phyloP scores from a whole-genome alignment of 164 flowering plant genomes.

The Vitis cinerea region DNA sequence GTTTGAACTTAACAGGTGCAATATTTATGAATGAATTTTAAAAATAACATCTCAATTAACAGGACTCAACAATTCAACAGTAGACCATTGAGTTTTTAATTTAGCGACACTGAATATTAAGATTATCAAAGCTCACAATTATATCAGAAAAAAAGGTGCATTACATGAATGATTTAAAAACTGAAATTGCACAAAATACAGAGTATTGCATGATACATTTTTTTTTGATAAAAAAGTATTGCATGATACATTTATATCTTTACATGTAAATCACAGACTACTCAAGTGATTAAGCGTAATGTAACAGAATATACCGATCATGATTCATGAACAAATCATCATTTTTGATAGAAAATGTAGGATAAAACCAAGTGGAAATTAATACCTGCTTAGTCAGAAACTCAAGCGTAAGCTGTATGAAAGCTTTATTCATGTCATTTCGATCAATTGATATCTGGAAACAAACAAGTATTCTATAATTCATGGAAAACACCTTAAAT shows the following conservation, averaged over 20 bases:
- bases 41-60: too few relatives aligned
- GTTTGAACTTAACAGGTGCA: too few relatives aligned
- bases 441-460: constrained; percentile 42
- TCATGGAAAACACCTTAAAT: neutral
- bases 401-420: constrained; percentile 91
- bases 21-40: too few relatives aligned
- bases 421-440: constrained; percentile 69
- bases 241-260: too few relatives aligned
- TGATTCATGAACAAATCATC: neutral
- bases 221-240: too few relatives aligned
- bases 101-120: neutral
- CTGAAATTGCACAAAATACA: neutral
- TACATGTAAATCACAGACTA: neutral
- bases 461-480: constrained; percentile 62
- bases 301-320: too few relatives aligned
- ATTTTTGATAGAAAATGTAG: neutral
- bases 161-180: neutral
- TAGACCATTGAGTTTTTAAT: too few relatives aligned
- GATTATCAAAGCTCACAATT: neutral
- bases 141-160: neutral
- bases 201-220: too few relatives aligned
- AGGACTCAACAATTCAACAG: too few relatives aligned
- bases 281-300: neutral
- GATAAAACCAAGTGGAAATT: neutral
- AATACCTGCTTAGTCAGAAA: constrained; percentile 85